These are phyloP conservation scores for Fusarium sp. DNA, from an alignment of 2,329 filamentous ascomycete genomes.

Conservation along the genomic window DNA sequence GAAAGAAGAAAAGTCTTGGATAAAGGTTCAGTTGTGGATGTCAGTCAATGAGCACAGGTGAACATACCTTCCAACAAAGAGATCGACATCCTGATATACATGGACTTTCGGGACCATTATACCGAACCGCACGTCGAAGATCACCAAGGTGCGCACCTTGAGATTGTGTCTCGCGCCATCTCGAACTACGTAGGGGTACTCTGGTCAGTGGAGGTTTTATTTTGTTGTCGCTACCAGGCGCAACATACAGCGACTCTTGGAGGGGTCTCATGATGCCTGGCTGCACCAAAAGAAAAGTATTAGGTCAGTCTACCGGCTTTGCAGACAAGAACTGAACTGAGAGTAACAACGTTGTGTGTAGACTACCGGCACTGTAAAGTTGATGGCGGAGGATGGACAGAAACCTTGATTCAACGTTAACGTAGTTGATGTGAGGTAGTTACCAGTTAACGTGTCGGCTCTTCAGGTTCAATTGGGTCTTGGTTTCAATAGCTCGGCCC, in stretches of 20 bases:
- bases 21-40: constrained; percentile 18
- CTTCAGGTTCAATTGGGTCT: constrained; percentile 21
- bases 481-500: constrained; percentile 26
- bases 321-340: neutral
- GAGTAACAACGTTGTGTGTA: neutral
- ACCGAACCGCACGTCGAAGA: constrained; percentile 70
- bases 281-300: neutral
- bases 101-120: constrained; percentile 66
- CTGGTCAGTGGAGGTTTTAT: constrained; percentile 36
- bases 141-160: constrained; percentile 67
- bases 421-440: neutral
- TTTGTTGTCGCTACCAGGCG: neutral
- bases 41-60: neutral
- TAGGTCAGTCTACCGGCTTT: neutral
- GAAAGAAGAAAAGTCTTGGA: constrained; percentile 81
- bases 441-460: constrained; percentile 1
- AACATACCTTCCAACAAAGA: constrained; percentile 85
- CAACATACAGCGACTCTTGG: constrained; percentile 50
- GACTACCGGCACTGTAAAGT: constrained; percentile 5
- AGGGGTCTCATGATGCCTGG: constrained; percentile 48
- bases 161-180: constrained; percentile 73
- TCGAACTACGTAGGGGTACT: constrained; percentile 56
- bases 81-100: constrained; percentile 81
- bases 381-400: constrained; percentile 25
- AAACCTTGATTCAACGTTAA: constrained; percentile 10